Evolutionary conservation across 1,284 basidiomycete species (phyloP).

Genomic region (Caloboletus inedulis): DNA sequence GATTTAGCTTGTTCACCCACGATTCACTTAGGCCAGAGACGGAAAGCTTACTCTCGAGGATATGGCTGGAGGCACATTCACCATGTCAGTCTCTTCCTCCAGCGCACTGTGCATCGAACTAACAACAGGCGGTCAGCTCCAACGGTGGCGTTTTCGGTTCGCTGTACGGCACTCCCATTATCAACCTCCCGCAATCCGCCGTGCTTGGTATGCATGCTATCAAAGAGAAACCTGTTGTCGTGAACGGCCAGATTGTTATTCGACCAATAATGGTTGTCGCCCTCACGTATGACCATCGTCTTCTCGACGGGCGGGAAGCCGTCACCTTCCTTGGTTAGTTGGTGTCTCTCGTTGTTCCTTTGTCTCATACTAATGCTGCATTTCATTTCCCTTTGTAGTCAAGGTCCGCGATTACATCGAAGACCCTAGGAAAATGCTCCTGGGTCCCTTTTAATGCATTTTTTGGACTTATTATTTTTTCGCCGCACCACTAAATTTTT

Average conservation of each 20-base stretch:
- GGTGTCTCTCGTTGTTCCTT: slow-evolving; percentile 2
- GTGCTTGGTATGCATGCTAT: slow-evolving; percentile 97
- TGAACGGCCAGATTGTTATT: slow-evolving; percentile 92
- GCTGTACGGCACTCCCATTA: slow-evolving; percentile 94
- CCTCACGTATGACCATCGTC: slow-evolving; percentile 93
- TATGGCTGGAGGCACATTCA: slow-evolving; percentile 97
- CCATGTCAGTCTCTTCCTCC: slow-evolving; percentile 63
- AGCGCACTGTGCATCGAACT: not conserved
- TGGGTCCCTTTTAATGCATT: slow-evolving; percentile 31
- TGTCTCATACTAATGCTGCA: slow-evolving; percentile 7
- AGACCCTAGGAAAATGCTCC: slow-evolving; percentile 57
- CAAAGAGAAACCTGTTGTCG: slow-evolving; percentile 92
- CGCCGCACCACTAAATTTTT: not conserved
- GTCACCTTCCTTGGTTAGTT: slow-evolving; percentile 93
- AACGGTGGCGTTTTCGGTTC: slow-evolving; percentile 99
- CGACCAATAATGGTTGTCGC: slow-evolving; percentile 96
- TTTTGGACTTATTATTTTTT: not conserved
- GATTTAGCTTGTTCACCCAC: slow-evolving; percentile 7
- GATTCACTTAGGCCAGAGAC: slow-evolving; percentile 72
- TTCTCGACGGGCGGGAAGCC: slow-evolving; percentile 95
- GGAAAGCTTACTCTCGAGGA: slow-evolving; percentile 94
- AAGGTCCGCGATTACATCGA: slow-evolving; percentile 58
- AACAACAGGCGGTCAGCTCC: slow-evolving; percentile 54
- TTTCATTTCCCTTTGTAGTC: slow-evolving; percentile 44
- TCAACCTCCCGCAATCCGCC: slow-evolving; percentile 95